Evolutionary conservation across 106 monocot genomes (phyloP), one percentile per base, ranked within the genome.

Genomic region (Acorus gramineus): DNA sequence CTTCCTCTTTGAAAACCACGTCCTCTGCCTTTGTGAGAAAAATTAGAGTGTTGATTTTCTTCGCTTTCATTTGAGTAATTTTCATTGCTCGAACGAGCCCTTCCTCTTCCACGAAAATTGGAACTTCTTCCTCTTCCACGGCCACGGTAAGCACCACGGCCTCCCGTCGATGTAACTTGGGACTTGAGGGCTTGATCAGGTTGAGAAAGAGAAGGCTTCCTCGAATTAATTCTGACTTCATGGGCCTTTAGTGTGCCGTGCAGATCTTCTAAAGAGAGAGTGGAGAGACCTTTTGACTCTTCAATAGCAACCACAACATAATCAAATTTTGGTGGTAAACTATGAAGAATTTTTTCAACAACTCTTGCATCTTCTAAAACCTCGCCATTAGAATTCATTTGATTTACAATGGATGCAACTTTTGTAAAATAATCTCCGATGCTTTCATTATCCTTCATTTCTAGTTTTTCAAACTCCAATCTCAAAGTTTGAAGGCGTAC

Each of bases 371-470:
- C 12, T 5, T 63, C 14, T 14, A 63, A 50, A 7, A 7, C 11
- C 51, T 50, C 63, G 7, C 63, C 50, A 63, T 63, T 63, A 3
- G 50, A 50, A 7, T 49, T 50, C 63, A 63, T 63, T 63, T 63
- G 50, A 63, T 63, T 63, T 50, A 63, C 63, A 50, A 50, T 14
- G 7, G 50, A 63, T 50, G 63, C 51, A 47, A 63, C 63, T 50
- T 63, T 13, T 63, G 63, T 63, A 50, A 63, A 63, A 63, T 50
- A 50, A 5, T 63, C 14, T 4, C 14, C 9, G n/a, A 63, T 7
- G 42, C 63, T 50, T 50, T 63, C 63, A 63, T 63, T 49, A 49
- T 63, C 50, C 50, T 63, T 63, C 14, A 63, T 63, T 8, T 63
- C 50, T 8, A 63, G 28, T 14, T 63, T 63, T 63, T 63, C 50